phyloP scores from a whole-genome alignment of 805 yeast genomes.

The Yarrowia osloensis region DNA sequence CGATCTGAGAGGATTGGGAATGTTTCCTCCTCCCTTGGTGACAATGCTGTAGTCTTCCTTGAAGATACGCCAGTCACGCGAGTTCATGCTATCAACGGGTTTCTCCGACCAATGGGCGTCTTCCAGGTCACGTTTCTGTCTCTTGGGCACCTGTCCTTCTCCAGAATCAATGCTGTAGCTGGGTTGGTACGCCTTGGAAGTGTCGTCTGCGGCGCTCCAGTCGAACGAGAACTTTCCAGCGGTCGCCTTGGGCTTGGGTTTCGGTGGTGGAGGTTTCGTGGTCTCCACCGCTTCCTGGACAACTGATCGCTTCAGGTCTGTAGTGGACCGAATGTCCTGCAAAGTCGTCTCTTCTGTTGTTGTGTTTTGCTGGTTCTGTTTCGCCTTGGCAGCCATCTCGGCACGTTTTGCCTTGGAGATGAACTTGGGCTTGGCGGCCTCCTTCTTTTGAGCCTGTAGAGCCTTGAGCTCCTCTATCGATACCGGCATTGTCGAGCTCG shows the following conservation, averaged over 20 bases:
- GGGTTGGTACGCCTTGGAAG: conserved; percentile 51
- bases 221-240: conserved; percentile 56
- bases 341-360: neutral
- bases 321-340: neutral
- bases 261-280: neutral
- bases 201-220: conserved; percentile 73
- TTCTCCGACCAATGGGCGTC: conserved; percentile 71
- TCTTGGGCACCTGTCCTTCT: conserved; percentile 35
- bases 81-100: conserved; percentile 61
- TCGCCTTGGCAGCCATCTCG: conserved; percentile 22
- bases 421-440: conserved; percentile 46
- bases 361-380: neutral
- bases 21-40: conserved; percentile 49
- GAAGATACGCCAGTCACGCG: conserved; percentile 87
- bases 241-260: neutral
- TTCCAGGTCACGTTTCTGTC: conserved; percentile 32
- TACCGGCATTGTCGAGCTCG: conserved; percentile 34
- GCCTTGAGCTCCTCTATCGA: conserved; percentile 42
- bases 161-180: conserved; percentile 39
- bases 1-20: conserved; percentile 62
- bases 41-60: conserved; percentile 73
- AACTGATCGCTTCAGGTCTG: conserved; percentile 7
- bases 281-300: conserved; percentile 6
- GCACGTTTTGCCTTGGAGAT: conserved; percentile 45
- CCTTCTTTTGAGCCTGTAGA: conserved; percentile 35